Percentiles rank a stretch among this genome's conserved stretches.
Evolutionary conservation across 179 eudicot species (phyloP).

Genomic region (Amaranthus tricolor): DNA sequence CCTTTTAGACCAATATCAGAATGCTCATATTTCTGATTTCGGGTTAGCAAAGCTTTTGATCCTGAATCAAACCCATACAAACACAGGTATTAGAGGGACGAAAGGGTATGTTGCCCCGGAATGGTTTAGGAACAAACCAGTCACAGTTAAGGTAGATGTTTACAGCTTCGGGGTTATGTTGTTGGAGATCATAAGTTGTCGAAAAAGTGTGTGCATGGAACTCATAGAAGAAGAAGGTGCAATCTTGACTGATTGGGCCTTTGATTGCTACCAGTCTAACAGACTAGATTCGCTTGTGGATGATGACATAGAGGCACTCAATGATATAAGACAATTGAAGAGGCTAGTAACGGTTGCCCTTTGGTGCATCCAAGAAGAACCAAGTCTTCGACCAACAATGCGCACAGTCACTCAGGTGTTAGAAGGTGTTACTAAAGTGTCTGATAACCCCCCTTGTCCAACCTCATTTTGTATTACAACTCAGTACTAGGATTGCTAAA

Average conservation of each 20-base stretch:
- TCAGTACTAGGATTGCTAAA: no score
- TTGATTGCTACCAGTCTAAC: conserved; percentile 20
- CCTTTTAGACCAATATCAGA: conserved; percentile 29
- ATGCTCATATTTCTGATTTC: conserved; percentile 32
- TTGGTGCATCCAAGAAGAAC: conserved; percentile 21
- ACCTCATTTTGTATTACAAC: neutral
- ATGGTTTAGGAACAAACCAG: conserved; percentile 17
- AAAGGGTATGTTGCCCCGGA: no score
- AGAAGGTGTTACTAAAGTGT: conserved; percentile 24
- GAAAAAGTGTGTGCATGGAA: neutral
- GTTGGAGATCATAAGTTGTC: conserved; percentile 23
- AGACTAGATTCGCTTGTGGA: conserved; percentile 13
- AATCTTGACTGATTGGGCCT: conserved; percentile 30
- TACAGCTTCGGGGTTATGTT: conserved; percentile 38
- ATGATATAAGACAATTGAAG: conserved; percentile 11
- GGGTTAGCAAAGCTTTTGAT: conserved; percentile 38
- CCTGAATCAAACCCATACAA: neutral
- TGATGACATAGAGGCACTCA: conserved; percentile 15
- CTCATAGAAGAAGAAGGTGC: neutral
- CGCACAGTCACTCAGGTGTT: conserved; percentile 25
- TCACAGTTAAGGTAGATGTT: conserved; percentile 38
- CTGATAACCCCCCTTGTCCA: conserved; percentile 15
- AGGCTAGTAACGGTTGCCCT: conserved; percentile 10
- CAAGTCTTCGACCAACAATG: conserved; percentile 28
- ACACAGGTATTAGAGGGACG: no score